Evolutionary conservation across 108 stramenopile genomes (phyloP).

Genomic region (Asterionellopsis glacialis): DNA sequence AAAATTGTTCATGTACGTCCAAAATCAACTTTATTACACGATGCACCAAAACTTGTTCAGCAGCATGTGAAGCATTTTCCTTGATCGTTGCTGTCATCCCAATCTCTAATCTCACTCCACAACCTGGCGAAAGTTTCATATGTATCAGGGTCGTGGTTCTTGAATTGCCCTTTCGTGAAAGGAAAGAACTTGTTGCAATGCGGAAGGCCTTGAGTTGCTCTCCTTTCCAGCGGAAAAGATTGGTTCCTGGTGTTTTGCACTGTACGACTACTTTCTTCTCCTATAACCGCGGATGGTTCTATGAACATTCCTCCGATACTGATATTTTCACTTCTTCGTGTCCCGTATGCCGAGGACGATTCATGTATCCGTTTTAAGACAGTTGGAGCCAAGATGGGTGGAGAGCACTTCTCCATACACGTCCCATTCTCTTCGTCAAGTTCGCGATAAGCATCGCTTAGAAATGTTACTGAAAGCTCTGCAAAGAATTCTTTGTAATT

Average conservation of each 20-base stretch:
- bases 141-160: conserved; percentile 50
- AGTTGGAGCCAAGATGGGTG: conserved; percentile 58
- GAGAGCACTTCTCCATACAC: conserved; percentile 49
- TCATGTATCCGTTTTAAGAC: conserved; percentile 30
- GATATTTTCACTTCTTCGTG: neutral
- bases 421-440: conserved; percentile 36
- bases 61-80: conserved; percentile 1
- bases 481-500: conserved; percentile 83
- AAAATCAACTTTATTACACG: no score
- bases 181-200: conserved; percentile 88
- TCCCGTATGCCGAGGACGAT: no score
- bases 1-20: no score
- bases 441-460: conserved; percentile 52
- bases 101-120: conserved; percentile 61
- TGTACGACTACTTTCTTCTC: neutral
- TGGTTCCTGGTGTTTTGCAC: neutral
- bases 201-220: conserved; percentile 11
- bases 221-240: neutral
- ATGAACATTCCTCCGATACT: neutral
- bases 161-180: conserved; percentile 74
- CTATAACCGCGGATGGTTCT: neutral
- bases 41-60: no score
- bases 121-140: conserved; percentile 41
- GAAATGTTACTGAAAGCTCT: conserved; percentile 76
- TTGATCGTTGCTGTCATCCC: conserved; percentile 42